Evolutionary conservation across 495 filamentous ascomycete genomes (phyloP).

Genomic region (Parathielavia appendiculata): DNA sequence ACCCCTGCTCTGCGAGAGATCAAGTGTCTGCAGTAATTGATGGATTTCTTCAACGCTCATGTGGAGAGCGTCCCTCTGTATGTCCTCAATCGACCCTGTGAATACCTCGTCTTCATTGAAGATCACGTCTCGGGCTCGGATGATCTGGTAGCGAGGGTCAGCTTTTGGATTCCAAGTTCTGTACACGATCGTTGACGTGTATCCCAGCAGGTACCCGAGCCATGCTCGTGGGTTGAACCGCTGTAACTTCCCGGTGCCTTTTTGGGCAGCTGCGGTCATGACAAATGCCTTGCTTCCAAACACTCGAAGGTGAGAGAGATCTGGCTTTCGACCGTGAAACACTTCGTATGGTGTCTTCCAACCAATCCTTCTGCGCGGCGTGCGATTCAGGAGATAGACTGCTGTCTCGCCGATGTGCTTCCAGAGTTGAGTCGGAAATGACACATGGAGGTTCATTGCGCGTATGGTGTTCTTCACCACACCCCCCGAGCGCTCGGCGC

Average conservation of each 20-base stretch:
- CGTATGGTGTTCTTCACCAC: neutral
- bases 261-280: slow-evolving; percentile 6
- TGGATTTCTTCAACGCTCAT: neutral
- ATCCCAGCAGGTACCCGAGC: slow-evolving; percentile 32
- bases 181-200: slow-evolving; percentile 31
- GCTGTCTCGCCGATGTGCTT: neutral
- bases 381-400: neutral
- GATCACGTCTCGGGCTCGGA: slow-evolving; percentile 9
- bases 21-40: neutral
- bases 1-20: no score
- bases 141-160: neutral
- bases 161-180: slow-evolving; percentile 25
- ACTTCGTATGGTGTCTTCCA: no score
- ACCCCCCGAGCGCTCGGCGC: neutral
- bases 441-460: neutral
- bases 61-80: neutral
- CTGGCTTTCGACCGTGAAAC: no score
- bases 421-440: neutral
- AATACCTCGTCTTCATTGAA: slow-evolving; percentile 19
- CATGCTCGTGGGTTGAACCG: slow-evolving; percentile 24
- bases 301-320: neutral
- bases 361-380: neutral
- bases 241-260: slow-evolving; percentile 7
- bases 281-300: slow-evolving; percentile 16
- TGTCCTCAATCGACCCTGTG: slow-evolving; percentile 5